Evolutionary conservation across 768 basidiomycete genomes (phyloP), one percentile per base, ranked within the genome.

Genomic region (Mycena galopus): DNA sequence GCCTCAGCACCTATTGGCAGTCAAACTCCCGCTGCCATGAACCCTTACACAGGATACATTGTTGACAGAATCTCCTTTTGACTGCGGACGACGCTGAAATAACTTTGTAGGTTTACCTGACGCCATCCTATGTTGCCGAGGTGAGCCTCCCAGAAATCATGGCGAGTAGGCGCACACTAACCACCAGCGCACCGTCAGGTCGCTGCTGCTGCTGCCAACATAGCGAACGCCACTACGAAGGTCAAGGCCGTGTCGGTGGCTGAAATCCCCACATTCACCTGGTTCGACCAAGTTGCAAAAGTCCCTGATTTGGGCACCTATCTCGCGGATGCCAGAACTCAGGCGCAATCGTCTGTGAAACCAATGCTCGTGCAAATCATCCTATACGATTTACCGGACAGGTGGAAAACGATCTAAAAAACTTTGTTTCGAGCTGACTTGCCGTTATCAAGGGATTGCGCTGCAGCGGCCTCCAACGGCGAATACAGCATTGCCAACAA

Each of bases 391-490:
- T 82, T 92, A 29, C 90, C 90, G 56, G 89, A 73, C 67, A 64
- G 71, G 72, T 73, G n/a, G n/a, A n/a, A n/a, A n/a, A n/a, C n/a
- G n/a, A n/a, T n/a, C n/a, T n/a, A n/a, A n/a, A n/a, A n/a, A n/a
- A n/a, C n/a, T n/a, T n/a, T n/a, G n/a, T n/a, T n/a, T 58, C 5
- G 6, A 30, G 33, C 19, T 66, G 42, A 58, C 35, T 17, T 23
- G n/a, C n/a, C 3, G 23, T n/a, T 23, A 4, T 59, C 25, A 72
- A 89, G 91, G 83, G 91, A 91, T 75, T 92, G 91, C 77, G 89
- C 89, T 62, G 91, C 91, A 67, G 79, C 84, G 69, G 89, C 91
- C 35, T 92, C 91, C 58, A 91, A 91, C 76, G 90, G 91, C 82
- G 91, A 91, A 80, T 91, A 90, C 82, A 82, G 81, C 62, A 89